Conservation (phyloP, 2,329 filamentous ascomycete genomes). For the Beauveria sp. region DNA sequence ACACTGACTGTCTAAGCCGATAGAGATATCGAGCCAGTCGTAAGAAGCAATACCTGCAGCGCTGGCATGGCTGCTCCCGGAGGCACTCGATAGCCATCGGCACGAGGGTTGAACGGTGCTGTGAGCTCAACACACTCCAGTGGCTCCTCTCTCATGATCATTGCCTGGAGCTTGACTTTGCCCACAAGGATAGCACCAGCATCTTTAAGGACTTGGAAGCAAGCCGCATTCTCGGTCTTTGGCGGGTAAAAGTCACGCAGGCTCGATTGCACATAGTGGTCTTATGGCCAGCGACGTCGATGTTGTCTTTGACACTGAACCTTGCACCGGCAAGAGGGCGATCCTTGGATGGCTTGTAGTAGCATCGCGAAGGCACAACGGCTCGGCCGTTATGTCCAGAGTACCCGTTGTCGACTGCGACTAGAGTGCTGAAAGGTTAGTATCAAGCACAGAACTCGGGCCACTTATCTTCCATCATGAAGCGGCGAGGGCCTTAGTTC, state of each 20-base stretch:
- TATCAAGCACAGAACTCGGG: no score
- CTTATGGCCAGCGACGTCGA: slow-evolving; percentile 14
- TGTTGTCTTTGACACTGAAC: slow-evolving; percentile 15
- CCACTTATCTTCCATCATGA: not conserved
- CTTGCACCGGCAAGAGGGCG: slow-evolving; percentile 10
- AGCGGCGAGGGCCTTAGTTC: not conserved
- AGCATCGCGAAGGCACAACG: slow-evolving; percentile 10
- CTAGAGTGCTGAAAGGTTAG: not conserved
- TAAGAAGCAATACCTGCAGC: slow-evolving; percentile 13
- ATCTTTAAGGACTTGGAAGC: slow-evolving; percentile 6
- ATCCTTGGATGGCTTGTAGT: not conserved
- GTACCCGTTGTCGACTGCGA: not conserved
- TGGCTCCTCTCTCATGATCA: slow-evolving; percentile 15
- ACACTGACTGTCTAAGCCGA: slow-evolving; percentile 10
- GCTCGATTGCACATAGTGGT: slow-evolving; percentile 14
- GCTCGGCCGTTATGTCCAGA: not conserved
- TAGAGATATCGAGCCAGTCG: slow-evolving; percentile 10
- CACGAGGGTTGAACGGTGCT: slow-evolving; percentile 14
- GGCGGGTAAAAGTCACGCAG: slow-evolving; percentile 9
- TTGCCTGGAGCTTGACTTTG: slow-evolving; percentile 12
- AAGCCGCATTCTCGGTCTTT: slow-evolving; percentile 4
- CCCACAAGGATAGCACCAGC: slow-evolving; percentile 14
- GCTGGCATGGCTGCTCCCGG: slow-evolving; percentile 12
- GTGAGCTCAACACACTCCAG: slow-evolving; percentile 14
- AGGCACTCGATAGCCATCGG: slow-evolving; percentile 14